Base-by-base conservation (phyloP, 768 basidiomycete species). In the Lentinula aciculospora region DNA sequence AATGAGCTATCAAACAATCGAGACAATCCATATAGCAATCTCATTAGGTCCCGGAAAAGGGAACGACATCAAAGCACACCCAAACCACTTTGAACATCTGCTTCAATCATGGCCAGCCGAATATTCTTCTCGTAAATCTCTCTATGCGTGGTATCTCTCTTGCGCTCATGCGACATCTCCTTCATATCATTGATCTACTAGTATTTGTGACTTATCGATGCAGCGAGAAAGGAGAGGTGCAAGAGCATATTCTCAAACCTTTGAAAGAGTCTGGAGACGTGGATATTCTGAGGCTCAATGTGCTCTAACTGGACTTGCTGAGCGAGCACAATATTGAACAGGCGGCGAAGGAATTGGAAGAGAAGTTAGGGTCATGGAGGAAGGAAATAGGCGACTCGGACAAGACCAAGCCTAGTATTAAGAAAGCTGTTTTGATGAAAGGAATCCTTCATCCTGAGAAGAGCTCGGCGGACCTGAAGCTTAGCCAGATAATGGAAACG, bases 91-190 rank as follows among this genome's bases (percentile, higher is more conserved):
- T 44, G 12, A 2, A 23, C 12, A 3, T 25, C n/a, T n/a, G 81
- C 80, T 0, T 19, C 21, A 19, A 32, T 8, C 31, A 50, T 50
- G 49, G 15, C 49, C n/a, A 50, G 32, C 29, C 28, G 19, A 29
- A 44, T 21, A 3, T 84, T 84, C 64, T 65, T 79, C 71, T 85
- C 57, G 71, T 84, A 48, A 70, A 76, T 29, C 83, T 83, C 28
- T 78, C 81, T 4, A 81, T 80, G 17, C 75, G 83, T 17, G 83
- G 84, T 4, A 72, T 85, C 23, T 81, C 80, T 6, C 72, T 81
- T 27, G 80, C 81, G 3, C 71, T 85, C 28, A 79, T 80, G 13
- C 76, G 82, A 15, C 76, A 80, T 65, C 78, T 79, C 58, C 74
- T 84, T 36, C 71, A 72, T 53, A 75, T 73, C 3, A 83, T 82